These are phyloP conservation scores for Hippophae tibetana DNA, from an alignment of 306 rosid genomes.

Conservation along the genomic window DNA sequence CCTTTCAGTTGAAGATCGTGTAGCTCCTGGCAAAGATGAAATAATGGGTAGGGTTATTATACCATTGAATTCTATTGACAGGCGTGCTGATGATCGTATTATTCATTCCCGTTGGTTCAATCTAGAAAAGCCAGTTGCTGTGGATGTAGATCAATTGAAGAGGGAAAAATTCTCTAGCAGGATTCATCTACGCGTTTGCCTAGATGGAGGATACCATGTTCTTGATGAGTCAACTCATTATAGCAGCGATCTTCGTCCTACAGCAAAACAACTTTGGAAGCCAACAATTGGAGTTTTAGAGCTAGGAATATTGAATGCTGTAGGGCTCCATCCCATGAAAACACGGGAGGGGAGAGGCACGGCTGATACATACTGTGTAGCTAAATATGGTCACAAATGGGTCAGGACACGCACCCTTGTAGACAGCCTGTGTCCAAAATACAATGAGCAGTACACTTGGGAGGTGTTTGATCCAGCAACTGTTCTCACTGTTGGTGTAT, in stretches of 20 bases:
- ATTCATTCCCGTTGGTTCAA: constrained; percentile 40
- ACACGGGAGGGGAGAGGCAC: constrained; percentile 35
- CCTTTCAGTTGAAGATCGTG: constrained; percentile 36
- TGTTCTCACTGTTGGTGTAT: constrained; percentile 37
- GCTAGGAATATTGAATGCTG: constrained; percentile 39
- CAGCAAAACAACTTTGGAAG: constrained; percentile 42
- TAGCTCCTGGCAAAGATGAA: constrained; percentile 38
- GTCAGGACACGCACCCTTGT: constrained; percentile 40
- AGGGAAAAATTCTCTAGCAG: constrained; percentile 38
- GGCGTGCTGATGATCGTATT: constrained; percentile 31
- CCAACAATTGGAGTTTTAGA: constrained; percentile 41
- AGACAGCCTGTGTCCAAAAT: constrained; percentile 30
- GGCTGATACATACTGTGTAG: constrained; percentile 39
- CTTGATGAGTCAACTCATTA: constrained; percentile 54
- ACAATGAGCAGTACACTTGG: constrained; percentile 51
- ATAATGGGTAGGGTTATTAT: constrained; percentile 31
- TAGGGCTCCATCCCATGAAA: constrained; percentile 41
- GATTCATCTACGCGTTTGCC: constrained; percentile 43
- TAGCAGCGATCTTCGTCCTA: constrained; percentile 44
- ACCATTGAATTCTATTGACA: constrained; percentile 22
- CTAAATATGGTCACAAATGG: constrained; percentile 52
- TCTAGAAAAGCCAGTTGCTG: constrained; percentile 32
- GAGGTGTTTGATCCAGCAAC: constrained; percentile 54
- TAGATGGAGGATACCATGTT: constrained; percentile 52
- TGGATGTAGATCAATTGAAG: constrained; percentile 36